A percentile compares a stretch with the other conserved stretches of the same genome.
These are phyloP conservation scores for Citrus inodora DNA, from an alignment of 345 rosid species.

Conservation along the genomic window DNA sequence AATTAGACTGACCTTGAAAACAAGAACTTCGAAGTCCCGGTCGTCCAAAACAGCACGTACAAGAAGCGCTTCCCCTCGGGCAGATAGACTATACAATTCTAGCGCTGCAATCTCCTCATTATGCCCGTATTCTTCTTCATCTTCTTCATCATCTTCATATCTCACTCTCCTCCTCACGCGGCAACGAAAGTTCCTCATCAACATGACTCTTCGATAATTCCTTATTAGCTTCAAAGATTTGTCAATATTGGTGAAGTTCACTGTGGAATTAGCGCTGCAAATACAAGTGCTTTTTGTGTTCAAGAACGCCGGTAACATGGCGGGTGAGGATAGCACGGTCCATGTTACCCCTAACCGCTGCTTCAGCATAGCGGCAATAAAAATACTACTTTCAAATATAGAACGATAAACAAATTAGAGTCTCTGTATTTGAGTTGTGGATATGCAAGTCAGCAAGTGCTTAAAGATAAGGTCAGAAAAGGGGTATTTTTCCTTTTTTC, in stretches of 20 bases:
- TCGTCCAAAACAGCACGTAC: slow-evolving; percentile 67
- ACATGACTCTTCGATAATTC: neutral
- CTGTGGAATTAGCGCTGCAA: neutral
- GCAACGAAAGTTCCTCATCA: slow-evolving; percentile 6
- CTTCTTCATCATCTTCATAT: slow-evolving; percentile 32
- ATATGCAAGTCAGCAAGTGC: neutral
- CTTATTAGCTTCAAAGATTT: slow-evolving; percentile 4
- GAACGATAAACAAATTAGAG: neutral
- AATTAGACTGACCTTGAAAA: slow-evolving; percentile 51
- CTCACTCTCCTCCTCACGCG: slow-evolving; percentile 46
- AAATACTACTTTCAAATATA: neutral
- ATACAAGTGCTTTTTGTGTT: neutral
- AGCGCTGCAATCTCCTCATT: slow-evolving; percentile 62
- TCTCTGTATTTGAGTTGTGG: neutral
- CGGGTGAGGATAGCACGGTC: neutral
- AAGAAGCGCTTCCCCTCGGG: slow-evolving; percentile 67
- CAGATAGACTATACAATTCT: slow-evolving; percentile 57
- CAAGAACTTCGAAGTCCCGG: slow-evolving; percentile 53
- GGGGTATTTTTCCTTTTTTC: neutral
- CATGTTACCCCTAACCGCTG: slow-evolving; percentile 3
- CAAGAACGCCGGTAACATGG: slow-evolving; percentile 5
- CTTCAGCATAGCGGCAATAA: slow-evolving; percentile 20
- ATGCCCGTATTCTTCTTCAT: slow-evolving; percentile 39
- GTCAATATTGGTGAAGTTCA: neutral
- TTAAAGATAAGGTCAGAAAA: slow-evolving; percentile 3